Evolutionary conservation across 2,329 filamentous ascomycete genomes (phyloP).

Genomic region (Calonectria crousiana): DNA sequence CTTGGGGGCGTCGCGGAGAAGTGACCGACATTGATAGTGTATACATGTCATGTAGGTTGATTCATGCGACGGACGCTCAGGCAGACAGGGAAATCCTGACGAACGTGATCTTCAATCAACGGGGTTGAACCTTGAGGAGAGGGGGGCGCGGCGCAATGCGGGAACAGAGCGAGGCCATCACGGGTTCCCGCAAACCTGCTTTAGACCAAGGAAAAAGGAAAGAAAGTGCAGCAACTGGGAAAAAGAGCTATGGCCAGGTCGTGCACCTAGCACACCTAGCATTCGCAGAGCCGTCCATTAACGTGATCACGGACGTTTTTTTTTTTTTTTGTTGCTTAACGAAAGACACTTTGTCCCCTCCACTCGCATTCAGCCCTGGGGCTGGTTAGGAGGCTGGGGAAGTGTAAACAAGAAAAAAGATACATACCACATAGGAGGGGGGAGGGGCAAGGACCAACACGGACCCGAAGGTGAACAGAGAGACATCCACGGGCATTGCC

Average conservation of each 20-base stretch:
- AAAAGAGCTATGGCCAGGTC: slow-evolving; percentile 12
- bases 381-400: slow-evolving; percentile 4
- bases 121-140: slow-evolving; percentile 1
- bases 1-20: neutral
- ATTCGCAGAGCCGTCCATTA: slow-evolving; percentile 18
- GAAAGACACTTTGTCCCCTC: neutral
- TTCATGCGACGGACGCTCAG: neutral
- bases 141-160: neutral
- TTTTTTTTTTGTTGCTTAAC: neutral
- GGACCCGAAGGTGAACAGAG: slow-evolving; percentile 8
- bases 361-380: slow-evolving; percentile 2
- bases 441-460: slow-evolving; percentile 10
- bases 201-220: neutral
- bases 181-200: neutral
- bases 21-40: slow-evolving; percentile 6
- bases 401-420: neutral
- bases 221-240: neutral
- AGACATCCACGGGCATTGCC: neutral
- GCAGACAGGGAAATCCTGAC: slow-evolving; percentile 6
- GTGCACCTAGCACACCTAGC: slow-evolving; percentile 3
- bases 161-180: neutral
- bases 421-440: neutral
- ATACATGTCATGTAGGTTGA: slow-evolving; percentile 6
- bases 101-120: slow-evolving; percentile 3
- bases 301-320: slow-evolving; percentile 16